Evolutionary conservation across 768 basidiomycete species (phyloP).

Genomic region (Boletus tylopilopsis): DNA sequence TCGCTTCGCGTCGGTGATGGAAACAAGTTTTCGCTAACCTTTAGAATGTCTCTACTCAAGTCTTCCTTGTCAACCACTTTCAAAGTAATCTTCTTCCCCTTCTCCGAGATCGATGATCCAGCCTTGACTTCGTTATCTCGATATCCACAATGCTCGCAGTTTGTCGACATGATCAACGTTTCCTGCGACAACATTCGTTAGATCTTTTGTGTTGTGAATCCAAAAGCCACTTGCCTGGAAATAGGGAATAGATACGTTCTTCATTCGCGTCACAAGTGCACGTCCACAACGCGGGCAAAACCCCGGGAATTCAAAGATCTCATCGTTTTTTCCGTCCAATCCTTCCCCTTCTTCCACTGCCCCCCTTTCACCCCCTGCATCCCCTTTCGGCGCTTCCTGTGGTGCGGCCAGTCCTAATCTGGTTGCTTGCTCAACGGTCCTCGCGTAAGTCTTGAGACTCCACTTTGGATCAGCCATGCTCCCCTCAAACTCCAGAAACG

Average conservation of each 20-base stretch:
- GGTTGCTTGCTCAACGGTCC: conserved; percentile 79
- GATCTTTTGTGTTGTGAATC: not conserved
- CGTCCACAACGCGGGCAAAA: conserved; percentile 87
- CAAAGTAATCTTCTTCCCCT: conserved; percentile 84
- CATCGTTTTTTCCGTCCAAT: conserved; percentile 60
- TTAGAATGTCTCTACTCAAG: conserved; percentile 87
- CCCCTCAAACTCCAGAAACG: conserved; percentile 89
- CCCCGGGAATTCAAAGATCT: conserved; percentile 86
- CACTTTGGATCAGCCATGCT: conserved; percentile 91
- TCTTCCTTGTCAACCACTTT: conserved; percentile 93
- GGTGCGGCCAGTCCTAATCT: conserved; percentile 65
- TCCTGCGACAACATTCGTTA: conserved; percentile 49
- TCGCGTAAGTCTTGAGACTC: conserved; percentile 78
- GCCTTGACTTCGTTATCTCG: conserved; percentile 98
- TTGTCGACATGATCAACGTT: conserved; percentile 96
- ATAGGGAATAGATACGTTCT: conserved; percentile 94
- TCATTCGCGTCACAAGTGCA: conserved; percentile 84
- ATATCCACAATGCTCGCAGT: conserved; percentile 94
- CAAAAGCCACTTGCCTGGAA: conserved; percentile 65
- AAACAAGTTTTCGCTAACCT: conserved; percentile 48
- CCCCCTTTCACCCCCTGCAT: not conserved
- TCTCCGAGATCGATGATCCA: conserved; percentile 80
- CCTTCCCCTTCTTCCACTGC: conserved; percentile 14
- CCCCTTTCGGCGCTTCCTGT: conserved; percentile 34
- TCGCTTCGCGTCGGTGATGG: not conserved